phyloP scores from a whole-genome alignment of 73 alveolate genomes.

The Stentor coeruleus region DNA sequence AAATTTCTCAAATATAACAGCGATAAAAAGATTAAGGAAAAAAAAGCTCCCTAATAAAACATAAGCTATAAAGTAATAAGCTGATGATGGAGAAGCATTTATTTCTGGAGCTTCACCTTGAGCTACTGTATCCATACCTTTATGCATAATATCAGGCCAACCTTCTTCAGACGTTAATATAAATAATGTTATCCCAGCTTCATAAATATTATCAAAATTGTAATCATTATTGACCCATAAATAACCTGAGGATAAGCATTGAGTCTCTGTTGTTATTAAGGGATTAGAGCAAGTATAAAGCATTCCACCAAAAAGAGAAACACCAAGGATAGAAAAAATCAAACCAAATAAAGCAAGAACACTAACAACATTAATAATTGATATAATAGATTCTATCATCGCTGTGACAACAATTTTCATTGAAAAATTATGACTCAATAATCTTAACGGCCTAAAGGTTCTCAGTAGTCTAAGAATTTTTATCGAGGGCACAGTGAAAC shows the following conservation, averaged over 20 bases:
- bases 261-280: neutral
- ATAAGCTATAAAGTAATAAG: conserved; percentile 30
- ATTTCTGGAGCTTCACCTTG: conserved; percentile 26
- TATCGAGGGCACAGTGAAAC: conserved; percentile 58
- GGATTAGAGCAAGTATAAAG: conserved; percentile 56
- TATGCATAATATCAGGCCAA: conserved; percentile 88
- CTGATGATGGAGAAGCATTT: conserved; percentile 18
- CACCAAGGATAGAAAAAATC: conserved; percentile 86
- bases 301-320: conserved; percentile 71
- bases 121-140: conserved; percentile 52
- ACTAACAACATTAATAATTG: conserved; percentile 75
- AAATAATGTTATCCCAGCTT: conserved; percentile 81
- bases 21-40: conserved; percentile 46
- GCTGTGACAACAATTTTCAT: conserved; percentile 84
- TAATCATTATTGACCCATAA: conserved; percentile 44
- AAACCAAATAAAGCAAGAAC: conserved; percentile 84
- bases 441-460: conserved; percentile 86
- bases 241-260: conserved; percentile 58
- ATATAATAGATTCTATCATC: conserved; percentile 73
- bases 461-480: conserved; percentile 84
- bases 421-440: conserved; percentile 74
- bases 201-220: conserved; percentile 83
- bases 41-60: conserved; percentile 40
- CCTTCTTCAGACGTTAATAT: conserved; percentile 84
- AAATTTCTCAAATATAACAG: conserved; percentile 42